A percentile compares a stretch with the other conserved stretches of the same genome.
phyloP scores from a whole-genome alignment of 2,329 filamentous ascomycete genomes.

The Aschersonia sp. region DNA sequence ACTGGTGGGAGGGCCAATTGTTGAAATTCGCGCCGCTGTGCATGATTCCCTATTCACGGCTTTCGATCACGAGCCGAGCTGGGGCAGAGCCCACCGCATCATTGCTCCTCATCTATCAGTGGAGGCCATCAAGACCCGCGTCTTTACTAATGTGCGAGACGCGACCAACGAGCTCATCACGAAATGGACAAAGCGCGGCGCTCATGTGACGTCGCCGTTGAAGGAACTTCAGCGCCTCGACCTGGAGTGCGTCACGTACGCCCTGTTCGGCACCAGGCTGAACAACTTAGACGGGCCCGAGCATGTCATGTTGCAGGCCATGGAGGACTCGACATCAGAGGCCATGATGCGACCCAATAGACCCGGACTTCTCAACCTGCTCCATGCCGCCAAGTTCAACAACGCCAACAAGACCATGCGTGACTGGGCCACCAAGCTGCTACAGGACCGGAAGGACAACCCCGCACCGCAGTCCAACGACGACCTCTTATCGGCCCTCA shows the following conservation, averaged over 20 bases:
- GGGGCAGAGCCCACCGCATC: constrained; percentile 37
- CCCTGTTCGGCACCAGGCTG: constrained; percentile 36
- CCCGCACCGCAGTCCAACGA: constrained; percentile 31
- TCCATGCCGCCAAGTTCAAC: constrained; percentile 38
- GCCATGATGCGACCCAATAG: constrained; percentile 39
- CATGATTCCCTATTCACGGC: constrained; percentile 39
- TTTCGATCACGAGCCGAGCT: constrained; percentile 30
- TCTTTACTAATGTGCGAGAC: constrained; percentile 32
- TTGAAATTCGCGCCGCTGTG: constrained; percentile 34
- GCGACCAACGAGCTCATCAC: constrained; percentile 32
- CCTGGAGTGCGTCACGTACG: constrained; percentile 33
- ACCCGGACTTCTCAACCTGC: constrained; percentile 34
- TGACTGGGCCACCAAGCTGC: constrained; percentile 38
- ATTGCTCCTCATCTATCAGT: constrained; percentile 29
- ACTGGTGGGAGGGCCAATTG: constrained; percentile 35
- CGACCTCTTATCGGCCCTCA: constrained; percentile 46
- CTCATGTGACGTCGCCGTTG: constrained; percentile 26
- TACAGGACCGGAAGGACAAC: constrained; percentile 38
- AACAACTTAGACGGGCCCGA: constrained; percentile 29
- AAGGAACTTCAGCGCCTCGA: constrained; percentile 37
- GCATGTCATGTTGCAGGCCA: constrained; percentile 34
- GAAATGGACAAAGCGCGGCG: constrained; percentile 27
- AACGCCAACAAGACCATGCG: constrained; percentile 38
- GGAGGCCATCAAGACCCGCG: constrained; percentile 13
- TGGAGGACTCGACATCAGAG: constrained; percentile 41